These are phyloP conservation scores for Diaporthe eres DNA, from an alignment of 2,329 filamentous ascomycete genomes.

Conservation along the genomic window DNA sequence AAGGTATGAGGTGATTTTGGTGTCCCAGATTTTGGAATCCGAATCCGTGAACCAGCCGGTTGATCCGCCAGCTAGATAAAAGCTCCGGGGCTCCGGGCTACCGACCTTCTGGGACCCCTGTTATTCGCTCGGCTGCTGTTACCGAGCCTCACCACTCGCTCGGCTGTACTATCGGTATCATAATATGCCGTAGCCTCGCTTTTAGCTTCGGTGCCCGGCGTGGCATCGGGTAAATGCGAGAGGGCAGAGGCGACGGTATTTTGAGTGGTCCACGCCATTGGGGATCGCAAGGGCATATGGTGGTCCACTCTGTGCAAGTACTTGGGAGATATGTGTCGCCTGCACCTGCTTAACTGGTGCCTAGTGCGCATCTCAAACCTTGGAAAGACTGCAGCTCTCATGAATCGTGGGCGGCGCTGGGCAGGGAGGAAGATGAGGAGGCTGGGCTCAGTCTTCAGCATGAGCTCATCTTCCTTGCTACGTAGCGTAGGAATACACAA, in stretches of 20 bases:
- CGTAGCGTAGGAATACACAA: not conserved
- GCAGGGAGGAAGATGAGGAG: not conserved
- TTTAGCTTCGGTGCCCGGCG: not conserved
- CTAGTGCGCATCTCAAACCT: not conserved
- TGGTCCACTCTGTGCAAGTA: not conserved
- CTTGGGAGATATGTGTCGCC: not conserved
- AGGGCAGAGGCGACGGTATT: not conserved
- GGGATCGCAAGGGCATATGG: not conserved
- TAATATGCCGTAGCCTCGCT: conserved; percentile 10
- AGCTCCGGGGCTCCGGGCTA: not conserved
- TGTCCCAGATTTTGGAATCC: not conserved
- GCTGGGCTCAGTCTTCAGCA: conserved; percentile 7
- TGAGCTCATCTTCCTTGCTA: conserved; percentile 16
- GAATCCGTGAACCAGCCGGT: not conserved
- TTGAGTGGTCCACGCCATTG: not conserved
- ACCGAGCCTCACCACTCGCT: conserved; percentile 6
- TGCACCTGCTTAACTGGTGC: not conserved
- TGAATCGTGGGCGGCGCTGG: not conserved
- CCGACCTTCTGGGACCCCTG: not conserved
- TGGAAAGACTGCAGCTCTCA: not conserved
- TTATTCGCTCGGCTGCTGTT: not conserved
- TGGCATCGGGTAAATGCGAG: not conserved
- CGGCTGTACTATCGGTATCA: conserved; percentile 13
- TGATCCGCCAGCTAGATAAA: not conserved
- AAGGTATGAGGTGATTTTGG: not conserved